phyloP scores from a whole-genome alignment of 805 yeast genomes.

The Hanseniaspora clermontiae region DNA sequence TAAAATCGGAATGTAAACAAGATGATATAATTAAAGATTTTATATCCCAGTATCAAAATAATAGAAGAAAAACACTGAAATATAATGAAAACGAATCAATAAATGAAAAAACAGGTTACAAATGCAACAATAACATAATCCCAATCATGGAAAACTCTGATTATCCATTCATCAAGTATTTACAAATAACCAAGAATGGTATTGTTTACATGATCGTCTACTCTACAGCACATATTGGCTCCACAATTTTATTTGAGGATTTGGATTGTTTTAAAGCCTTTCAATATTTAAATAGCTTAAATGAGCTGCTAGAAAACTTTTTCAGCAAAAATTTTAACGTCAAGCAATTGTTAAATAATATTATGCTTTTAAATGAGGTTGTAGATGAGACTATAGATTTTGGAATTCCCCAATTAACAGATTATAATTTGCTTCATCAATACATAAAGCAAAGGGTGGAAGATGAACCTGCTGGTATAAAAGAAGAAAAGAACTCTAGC shows the following conservation, averaged over 20 bases:
- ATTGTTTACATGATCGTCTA: not conserved
- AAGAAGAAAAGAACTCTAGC: not conserved
- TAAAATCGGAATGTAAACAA: not conserved
- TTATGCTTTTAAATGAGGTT: constrained; percentile 63
- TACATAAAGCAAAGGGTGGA: constrained; percentile 48
- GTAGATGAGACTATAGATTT: constrained; percentile 82
- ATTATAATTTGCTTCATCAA: constrained; percentile 62
- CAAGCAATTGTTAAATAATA: constrained; percentile 32
- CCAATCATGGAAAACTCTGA: constrained; percentile 1
- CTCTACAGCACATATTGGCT: not conserved
- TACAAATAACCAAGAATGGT: constrained; percentile 1
- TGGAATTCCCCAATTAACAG: constrained; percentile 78
- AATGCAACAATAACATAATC: not conserved
- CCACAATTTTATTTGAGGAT: not conserved
- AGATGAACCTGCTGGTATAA: constrained; percentile 20
- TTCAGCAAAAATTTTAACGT: constrained; percentile 40
- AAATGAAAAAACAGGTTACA: not conserved
- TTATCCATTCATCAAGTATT: constrained; percentile 9
- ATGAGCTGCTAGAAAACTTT: constrained; percentile 21
- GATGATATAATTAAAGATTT: constrained; percentile 8
- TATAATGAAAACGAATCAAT: not conserved
- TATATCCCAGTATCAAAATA: not conserved
- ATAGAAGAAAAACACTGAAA: not conserved
- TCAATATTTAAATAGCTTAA: constrained; percentile 22
- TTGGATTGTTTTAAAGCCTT: constrained; percentile 7